Base-by-base conservation (phyloP, 495 filamentous ascomycete species). In the Xylaria curta region DNA sequence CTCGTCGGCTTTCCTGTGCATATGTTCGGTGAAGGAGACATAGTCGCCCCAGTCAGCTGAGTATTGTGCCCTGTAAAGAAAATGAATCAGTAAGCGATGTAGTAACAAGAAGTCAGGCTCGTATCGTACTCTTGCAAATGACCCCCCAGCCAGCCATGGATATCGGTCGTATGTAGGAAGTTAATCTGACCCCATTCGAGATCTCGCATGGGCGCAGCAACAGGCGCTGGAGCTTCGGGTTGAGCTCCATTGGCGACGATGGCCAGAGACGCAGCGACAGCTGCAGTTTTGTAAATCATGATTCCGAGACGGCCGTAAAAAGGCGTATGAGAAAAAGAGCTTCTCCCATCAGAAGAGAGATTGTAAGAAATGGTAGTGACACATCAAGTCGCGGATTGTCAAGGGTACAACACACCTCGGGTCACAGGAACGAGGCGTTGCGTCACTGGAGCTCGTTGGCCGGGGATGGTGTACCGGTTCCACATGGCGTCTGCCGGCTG, bases 31-130 rank as follows among this genome's bases (percentile, higher is more conserved):
- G 76, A 99, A 97, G 12, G 96, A 98, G 74, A 98, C 87, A 81
- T 98, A 99, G 82, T 99, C 96, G 46, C 96, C 96, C 92, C 96
- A 98, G 79, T 98, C 96, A 47, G 94, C 97, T 19, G 94, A 95
- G 79, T 93, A 99, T 33, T 94, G 94, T 1, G 94, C 84, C 82
- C 91, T 93, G 75, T 7, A 3, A 15, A 44, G 28, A 60, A 68
- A 46, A 60, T 65, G 9, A 51, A 17, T 59, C 19, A 66, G 62
- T 28, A 24, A 44, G 59, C 6, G 13, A 24, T 19, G 36, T 7
- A 15, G 6, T 38, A 24, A 3, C 5, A 0, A 31, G 10, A 8
- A 36, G 51, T 15, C 63, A 51, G 24, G 31, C 44, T 53, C 46
- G 36, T 1, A 46, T 60, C 84, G 72, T 84, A 92, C 90, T 99